phyloP scores from a whole-genome alignment of 768 basidiomycete species.

The Termitomyces sp. region DNA sequence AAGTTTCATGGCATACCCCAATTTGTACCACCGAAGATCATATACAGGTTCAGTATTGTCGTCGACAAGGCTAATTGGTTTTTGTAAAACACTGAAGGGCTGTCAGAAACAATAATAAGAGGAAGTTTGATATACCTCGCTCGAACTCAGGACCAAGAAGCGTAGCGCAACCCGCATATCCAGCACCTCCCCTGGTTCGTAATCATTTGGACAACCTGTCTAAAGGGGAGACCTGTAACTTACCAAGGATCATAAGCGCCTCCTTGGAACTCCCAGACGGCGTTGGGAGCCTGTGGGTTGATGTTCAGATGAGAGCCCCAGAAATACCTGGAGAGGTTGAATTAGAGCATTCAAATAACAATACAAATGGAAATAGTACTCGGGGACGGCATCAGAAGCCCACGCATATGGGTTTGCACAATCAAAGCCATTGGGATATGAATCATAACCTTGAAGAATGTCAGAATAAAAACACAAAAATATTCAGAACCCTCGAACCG shows the following conservation, averaged over 20 bases:
- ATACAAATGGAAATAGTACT: slow-evolving; percentile 17
- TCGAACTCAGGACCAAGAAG: slow-evolving; percentile 38
- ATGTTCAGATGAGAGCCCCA: slow-evolving; percentile 31
- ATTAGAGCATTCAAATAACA: background rate
- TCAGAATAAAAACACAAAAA: background rate
- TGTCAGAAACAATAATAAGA: background rate
- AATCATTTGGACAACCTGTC: background rate
- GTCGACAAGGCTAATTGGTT: slow-evolving; percentile 41
- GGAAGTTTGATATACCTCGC: slow-evolving; percentile 24
- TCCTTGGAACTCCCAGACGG: slow-evolving; percentile 42
- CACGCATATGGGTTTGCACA: slow-evolving; percentile 43
- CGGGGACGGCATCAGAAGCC: slow-evolving; percentile 37
- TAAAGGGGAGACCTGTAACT: background rate
- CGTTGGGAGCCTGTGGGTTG: slow-evolving; percentile 33
- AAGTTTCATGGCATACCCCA: slow-evolving; percentile 29
- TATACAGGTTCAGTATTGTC: slow-evolving; percentile 44
- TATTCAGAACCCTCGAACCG: slow-evolving; percentile 21
- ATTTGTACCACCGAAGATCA: slow-evolving; percentile 47
- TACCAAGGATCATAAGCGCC: slow-evolving; percentile 48
- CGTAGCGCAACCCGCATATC: slow-evolving; percentile 26
- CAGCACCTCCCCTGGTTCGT: slow-evolving; percentile 32
- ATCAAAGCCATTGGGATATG: slow-evolving; percentile 51
- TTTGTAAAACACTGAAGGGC: slow-evolving; percentile 39
- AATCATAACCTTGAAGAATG: slow-evolving; percentile 30
- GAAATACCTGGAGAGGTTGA: slow-evolving; percentile 24